These are phyloP conservation scores for Aristolochia fimbriata DNA, from an alignment of 164 flowering plant species.

Conservation along the genomic window DNA sequence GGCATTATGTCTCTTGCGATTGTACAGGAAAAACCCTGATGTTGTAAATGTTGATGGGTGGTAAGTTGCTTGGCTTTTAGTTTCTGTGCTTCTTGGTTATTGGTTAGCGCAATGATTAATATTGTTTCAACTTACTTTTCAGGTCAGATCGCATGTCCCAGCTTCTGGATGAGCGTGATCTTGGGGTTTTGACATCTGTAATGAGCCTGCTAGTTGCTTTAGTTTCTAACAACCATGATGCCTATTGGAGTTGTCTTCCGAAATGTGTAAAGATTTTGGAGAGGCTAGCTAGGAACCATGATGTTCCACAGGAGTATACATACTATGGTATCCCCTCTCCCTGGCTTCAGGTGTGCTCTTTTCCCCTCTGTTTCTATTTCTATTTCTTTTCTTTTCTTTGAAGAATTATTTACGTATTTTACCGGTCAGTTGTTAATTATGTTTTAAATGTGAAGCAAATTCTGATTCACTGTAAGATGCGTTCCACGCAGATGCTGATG, in stretches of 20 bases:
- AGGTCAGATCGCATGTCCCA: slow-evolving; percentile 99
- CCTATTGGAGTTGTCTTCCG: slow-evolving; percentile 95
- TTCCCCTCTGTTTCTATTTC: background rate
- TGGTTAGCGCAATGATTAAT: background rate
- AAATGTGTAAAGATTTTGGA: slow-evolving; percentile 93
- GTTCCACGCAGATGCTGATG: no score
- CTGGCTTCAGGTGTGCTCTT: slow-evolving; percentile 92
- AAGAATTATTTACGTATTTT: no score
- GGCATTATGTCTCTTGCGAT: slow-evolving; percentile 83
- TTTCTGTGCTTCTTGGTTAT: background rate
- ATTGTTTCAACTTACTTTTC: slow-evolving; percentile 15
- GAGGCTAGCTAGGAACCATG: slow-evolving; percentile 92
- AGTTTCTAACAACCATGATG: slow-evolving; percentile 85
- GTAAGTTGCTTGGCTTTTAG: slow-evolving; percentile 25
- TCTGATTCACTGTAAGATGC: no score
- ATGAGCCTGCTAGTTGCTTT: slow-evolving; percentile 97
- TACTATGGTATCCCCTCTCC: slow-evolving; percentile 99
- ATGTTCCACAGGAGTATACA: slow-evolving; percentile 94
- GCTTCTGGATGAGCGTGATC: slow-evolving; percentile 95
- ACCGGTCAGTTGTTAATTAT: no score
- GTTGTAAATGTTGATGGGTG: slow-evolving; percentile 98
- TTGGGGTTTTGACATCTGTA: slow-evolving; percentile 96
- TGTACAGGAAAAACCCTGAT: slow-evolving; percentile 95
- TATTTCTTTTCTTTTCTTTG: no score
- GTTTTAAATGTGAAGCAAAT: no score